Conservation (phyloP, 495 filamentous ascomycete species). For the Xylaria sp. region DNA sequence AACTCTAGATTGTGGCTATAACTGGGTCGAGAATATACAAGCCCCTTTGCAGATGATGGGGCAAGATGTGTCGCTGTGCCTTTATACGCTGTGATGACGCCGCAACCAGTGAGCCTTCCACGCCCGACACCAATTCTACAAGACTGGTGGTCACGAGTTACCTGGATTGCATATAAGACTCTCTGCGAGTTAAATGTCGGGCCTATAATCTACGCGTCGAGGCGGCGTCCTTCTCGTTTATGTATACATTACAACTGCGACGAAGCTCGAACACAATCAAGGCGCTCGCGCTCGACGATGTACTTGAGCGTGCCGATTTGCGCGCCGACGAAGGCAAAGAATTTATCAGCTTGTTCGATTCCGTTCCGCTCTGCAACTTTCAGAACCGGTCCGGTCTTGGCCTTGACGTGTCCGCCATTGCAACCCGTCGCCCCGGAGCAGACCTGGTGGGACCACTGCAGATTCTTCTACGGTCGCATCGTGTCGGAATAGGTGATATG, state of each 20-base stretch:
- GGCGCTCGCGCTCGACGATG: conserved; percentile 43
- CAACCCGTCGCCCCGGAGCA: conserved; percentile 53
- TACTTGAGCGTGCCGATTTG: conserved; percentile 43
- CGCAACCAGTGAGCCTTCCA: not conserved
- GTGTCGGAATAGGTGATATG: conserved; percentile 32
- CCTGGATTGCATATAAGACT: not conserved
- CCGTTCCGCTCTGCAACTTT: conserved; percentile 43
- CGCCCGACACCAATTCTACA: conserved; percentile 5
- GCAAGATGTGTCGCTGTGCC: conserved; percentile 29
- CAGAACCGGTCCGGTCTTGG: not conserved
- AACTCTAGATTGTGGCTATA: conserved; percentile 24
- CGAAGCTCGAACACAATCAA: conserved; percentile 43
- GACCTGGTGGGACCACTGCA: conserved; percentile 25
- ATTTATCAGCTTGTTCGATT: conserved; percentile 33
- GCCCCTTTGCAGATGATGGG: conserved; percentile 8
- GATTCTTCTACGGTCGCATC: not conserved
- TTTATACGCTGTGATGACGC: conserved; percentile 27
- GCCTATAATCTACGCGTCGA: conserved; percentile 21
- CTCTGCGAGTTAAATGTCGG: not conserved
- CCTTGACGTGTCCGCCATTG: conserved; percentile 51
- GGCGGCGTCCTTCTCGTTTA: conserved; percentile 45
- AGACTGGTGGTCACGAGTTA: not conserved
- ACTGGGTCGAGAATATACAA: conserved; percentile 12
- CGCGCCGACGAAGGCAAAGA: conserved; percentile 40
- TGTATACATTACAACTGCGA: conserved; percentile 36